Conservation (phyloP, 1,139 yeast species). For the Protomyces lactucae-debilis region DNA sequence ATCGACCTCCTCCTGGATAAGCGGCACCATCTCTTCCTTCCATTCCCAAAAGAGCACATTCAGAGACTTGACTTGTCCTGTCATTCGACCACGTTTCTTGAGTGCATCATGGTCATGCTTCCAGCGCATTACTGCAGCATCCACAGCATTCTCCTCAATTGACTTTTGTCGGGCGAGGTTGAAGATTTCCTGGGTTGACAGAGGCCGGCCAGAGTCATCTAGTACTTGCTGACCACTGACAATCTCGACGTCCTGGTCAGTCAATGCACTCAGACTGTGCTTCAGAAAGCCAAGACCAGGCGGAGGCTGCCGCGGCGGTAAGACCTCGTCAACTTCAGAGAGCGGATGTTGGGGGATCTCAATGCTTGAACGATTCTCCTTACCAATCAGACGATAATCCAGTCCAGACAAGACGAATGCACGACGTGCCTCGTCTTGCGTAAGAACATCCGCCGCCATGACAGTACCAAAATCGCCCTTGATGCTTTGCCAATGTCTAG, state of each 20-base stretch:
- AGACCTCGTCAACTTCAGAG: slow-evolving; percentile 47
- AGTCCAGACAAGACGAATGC: slow-evolving; percentile 41
- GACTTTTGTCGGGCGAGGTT: slow-evolving; percentile 71
- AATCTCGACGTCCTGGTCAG: slow-evolving; percentile 50
- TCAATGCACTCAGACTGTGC: slow-evolving; percentile 27
- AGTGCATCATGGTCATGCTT: slow-evolving; percentile 71
- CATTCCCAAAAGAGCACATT: slow-evolving; percentile 78
- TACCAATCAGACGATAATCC: slow-evolving; percentile 44
- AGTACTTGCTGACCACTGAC: slow-evolving; percentile 35
- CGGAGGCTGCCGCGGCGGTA: slow-evolving; percentile 34
- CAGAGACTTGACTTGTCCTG: slow-evolving; percentile 52
- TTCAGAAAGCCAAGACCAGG: slow-evolving; percentile 34
- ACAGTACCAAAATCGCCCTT: slow-evolving; percentile 39
- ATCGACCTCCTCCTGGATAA: slow-evolving; percentile 60
- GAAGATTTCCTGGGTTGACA: slow-evolving; percentile 3
- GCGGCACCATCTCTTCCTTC: slow-evolving; percentile 62
- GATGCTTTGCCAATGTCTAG: slow-evolving; percentile 27
- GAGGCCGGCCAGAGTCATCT: slow-evolving; percentile 44
- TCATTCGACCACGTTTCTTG: slow-evolving; percentile 56
- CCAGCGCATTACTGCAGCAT: slow-evolving; percentile 87
- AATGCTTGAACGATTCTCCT: slow-evolving; percentile 31
- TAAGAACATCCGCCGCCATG: slow-evolving; percentile 65
- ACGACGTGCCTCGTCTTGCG: slow-evolving; percentile 54
- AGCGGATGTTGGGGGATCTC: slow-evolving; percentile 22
- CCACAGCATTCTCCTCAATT: slow-evolving; percentile 72